Evolutionary conservation across 352 stramenopile genomes (phyloP).

Genomic region (Globisporangium echinulatum): DNA sequence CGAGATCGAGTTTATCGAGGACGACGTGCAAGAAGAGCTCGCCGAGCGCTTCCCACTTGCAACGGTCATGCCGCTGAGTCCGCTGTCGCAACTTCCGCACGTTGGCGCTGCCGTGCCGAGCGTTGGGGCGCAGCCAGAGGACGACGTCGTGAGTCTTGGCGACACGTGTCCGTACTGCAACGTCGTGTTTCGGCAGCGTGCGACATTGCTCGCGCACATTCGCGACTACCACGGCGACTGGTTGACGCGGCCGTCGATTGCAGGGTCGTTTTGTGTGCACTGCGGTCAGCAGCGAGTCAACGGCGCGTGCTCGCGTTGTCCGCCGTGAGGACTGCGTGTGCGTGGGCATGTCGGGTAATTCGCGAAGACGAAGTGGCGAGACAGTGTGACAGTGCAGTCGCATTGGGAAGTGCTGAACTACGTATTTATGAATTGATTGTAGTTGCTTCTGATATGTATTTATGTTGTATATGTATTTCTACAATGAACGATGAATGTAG

Average conservation of each 20-base stretch:
- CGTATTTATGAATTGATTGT: not conserved
- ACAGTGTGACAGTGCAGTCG: too few species aligned
- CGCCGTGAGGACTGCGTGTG: not conserved
- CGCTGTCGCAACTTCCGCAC: not conserved
- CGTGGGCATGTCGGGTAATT: not conserved
- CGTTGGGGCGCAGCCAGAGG: constrained; percentile 7
- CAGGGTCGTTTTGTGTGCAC: constrained; percentile 42
- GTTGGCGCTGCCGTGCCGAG: not conserved
- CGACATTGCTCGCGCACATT: constrained; percentile 42
- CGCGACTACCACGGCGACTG: constrained; percentile 49
- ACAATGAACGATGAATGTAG: not conserved
- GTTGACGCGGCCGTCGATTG: constrained; percentile 37
- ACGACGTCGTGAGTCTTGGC: constrained; percentile 21
- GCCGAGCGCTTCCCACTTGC: constrained; percentile 34
- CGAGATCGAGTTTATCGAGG: constrained; percentile 48
- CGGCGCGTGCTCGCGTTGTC: constrained; percentile 36
- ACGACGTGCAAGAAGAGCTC: constrained; percentile 29
- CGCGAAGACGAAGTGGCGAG: not conserved
- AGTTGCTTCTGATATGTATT: not conserved
- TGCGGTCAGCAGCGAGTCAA: constrained; percentile 37
- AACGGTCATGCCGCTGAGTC: constrained; percentile 7
- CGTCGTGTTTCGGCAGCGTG: constrained; percentile 29
- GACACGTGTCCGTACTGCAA: constrained; percentile 54
- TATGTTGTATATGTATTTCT: not conserved
- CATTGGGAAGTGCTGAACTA: not conserved